These are phyloP conservation scores for Gentiana dahurica DNA, from an alignment of 257 asterid species.

Conservation along the genomic window DNA sequence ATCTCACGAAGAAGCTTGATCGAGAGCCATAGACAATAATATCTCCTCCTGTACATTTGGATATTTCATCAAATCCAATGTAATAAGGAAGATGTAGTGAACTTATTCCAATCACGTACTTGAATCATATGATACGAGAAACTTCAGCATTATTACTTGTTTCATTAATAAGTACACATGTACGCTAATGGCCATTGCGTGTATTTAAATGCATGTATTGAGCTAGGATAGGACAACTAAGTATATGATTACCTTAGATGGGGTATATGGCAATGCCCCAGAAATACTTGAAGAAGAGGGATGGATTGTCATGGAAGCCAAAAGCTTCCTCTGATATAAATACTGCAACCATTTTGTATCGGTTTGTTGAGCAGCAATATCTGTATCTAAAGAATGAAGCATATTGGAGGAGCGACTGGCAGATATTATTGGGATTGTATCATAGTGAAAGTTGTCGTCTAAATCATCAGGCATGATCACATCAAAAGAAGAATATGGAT, in stretches of 20 bases:
- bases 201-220: too few relatives aligned
- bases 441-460: conserved; percentile 18
- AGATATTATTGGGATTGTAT: conserved; percentile 10
- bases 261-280: conserved; percentile 37
- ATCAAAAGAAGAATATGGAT: conserved; percentile 25
- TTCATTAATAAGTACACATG: too few relatives aligned
- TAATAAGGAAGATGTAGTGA: too few relatives aligned
- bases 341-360: conserved; percentile 72
- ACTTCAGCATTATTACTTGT: too few relatives aligned
- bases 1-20: conserved; percentile 53
- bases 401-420: conserved; percentile 26
- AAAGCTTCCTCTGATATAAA: conserved; percentile 64
- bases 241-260: conserved; percentile 51
- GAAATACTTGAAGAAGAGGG: conserved; percentile 27
- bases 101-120: too few relatives aligned
- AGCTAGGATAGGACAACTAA: too few relatives aligned
- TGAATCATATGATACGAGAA: too few relatives aligned
- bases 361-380: conserved; percentile 22
- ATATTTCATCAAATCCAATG: too few relatives aligned
- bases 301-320: conserved; percentile 16
- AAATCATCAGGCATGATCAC: conserved; percentile 35
- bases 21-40: conserved; percentile 42
- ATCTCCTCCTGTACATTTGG: conserved; percentile 33
- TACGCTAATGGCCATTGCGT: too few relatives aligned
- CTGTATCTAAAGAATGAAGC: conserved; percentile 19